Conservation (phyloP, 805 yeast species). For the Yarrowia osloensis region DNA sequence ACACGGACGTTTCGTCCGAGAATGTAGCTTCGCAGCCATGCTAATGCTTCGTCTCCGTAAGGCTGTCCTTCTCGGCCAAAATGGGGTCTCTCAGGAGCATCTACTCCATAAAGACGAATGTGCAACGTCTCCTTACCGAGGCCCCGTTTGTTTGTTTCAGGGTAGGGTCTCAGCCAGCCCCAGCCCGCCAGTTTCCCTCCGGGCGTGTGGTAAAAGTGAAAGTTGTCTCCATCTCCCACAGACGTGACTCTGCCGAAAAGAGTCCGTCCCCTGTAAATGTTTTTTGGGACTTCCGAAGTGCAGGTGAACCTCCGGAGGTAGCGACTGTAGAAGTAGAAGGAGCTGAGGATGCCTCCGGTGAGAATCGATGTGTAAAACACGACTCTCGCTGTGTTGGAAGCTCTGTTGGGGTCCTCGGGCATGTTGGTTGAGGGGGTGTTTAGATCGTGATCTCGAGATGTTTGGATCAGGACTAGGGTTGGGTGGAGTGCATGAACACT, state of each 20-base stretch:
- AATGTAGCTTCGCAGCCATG: constrained; percentile 69
- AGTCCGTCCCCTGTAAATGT: constrained; percentile 49
- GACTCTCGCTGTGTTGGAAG: constrained; percentile 24
- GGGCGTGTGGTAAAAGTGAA: constrained; percentile 89
- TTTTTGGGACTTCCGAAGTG: constrained; percentile 53
- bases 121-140: constrained; percentile 68
- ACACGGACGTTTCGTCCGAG: constrained; percentile 69
- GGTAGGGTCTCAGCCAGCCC: constrained; percentile 83
- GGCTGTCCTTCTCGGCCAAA: constrained; percentile 94
- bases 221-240: constrained; percentile 96
- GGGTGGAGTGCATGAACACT: constrained; percentile 22
- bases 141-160: constrained; percentile 52
- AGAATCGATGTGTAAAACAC: constrained; percentile 32
- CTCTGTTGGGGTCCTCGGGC: constrained; percentile 19
- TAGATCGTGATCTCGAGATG: constrained; percentile 18
- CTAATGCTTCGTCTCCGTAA: constrained; percentile 76
- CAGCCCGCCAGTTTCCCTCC: constrained; percentile 88
- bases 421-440: neutral
- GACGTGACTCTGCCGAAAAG: constrained; percentile 76
- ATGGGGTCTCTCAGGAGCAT: constrained; percentile 95
- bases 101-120: constrained; percentile 86
- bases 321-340: constrained; percentile 49
- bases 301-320: constrained; percentile 54
- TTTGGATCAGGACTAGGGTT: constrained; percentile 26
- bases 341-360: constrained; percentile 46